These are phyloP conservation scores for Nitzschia sp. DNA, from an alignment of 108 stramenopile genomes.

Conservation along the genomic window DNA sequence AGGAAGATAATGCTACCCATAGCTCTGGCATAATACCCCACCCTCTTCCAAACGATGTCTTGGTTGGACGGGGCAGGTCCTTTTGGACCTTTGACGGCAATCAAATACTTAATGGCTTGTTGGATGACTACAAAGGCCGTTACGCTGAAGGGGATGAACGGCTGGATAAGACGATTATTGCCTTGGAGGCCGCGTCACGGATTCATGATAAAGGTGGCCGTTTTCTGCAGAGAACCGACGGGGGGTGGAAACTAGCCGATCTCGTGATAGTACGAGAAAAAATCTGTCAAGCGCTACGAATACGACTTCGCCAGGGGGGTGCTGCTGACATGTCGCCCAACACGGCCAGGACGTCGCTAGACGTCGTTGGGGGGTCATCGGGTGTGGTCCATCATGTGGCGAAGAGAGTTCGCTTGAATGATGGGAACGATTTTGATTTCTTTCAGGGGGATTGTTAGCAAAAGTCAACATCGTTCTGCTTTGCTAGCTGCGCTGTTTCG, in stretches of 20 bases:
- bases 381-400: too few relatives aligned
- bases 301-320: not conserved
- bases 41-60: slow-evolving; percentile 13
- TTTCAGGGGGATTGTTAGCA: too few relatives aligned
- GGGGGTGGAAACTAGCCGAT: slow-evolving; percentile 15
- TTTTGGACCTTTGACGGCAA: slow-evolving; percentile 23
- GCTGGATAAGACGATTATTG: slow-evolving; percentile 17
- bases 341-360: too few relatives aligned
- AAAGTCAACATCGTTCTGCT: too few relatives aligned
- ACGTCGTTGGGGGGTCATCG: too few relatives aligned
- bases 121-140: slow-evolving; percentile 10
- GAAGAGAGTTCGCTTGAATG: too few relatives aligned
- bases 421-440: too few relatives aligned
- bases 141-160: not conserved
- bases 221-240: not conserved
- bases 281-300: not conserved
- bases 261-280: not conserved
- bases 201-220: slow-evolving; percentile 3
- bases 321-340: too few relatives aligned
- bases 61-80: slow-evolving; percentile 28
- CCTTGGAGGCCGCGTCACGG: not conserved
- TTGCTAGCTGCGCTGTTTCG: too few relatives aligned
- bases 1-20: not conserved
- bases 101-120: not conserved
- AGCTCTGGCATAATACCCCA: not conserved